A percentile compares a stretch with the other conserved stretches of the same genome.
These are phyloP conservation scores for Hippophae gyantsensis DNA, from an alignment of 306 rosid genomes.

Conservation along the genomic window DNA sequence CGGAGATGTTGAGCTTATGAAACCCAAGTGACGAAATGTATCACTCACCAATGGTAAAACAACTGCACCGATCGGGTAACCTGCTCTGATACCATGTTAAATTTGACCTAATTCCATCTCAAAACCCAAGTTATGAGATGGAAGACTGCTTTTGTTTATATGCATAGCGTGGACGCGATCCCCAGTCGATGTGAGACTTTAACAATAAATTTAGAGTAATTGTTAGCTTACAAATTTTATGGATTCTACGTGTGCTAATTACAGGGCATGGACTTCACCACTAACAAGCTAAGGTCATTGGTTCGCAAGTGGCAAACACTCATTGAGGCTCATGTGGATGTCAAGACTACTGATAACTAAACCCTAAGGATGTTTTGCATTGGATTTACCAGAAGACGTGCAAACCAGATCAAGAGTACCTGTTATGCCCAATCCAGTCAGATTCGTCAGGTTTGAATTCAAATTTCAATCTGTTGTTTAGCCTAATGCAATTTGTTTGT, in stretches of 20 bases:
- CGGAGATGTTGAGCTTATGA: too few species aligned
- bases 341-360: conserved; percentile 75
- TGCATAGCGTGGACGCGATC: too few species aligned
- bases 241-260: not conserved
- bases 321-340: conserved; percentile 74
- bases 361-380: conserved; percentile 73
- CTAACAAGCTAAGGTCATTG: conserved; percentile 73
- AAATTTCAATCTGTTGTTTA: not conserved
- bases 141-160: too few species aligned
- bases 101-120: too few species aligned
- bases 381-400: conserved; percentile 60
- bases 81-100: too few species aligned
- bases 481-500: not conserved
- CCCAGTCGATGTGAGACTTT: too few species aligned
- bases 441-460: conserved; percentile 46
- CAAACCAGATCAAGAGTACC: conserved; percentile 71
- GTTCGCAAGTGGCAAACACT: conserved; percentile 75
- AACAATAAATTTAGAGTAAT: not conserved
- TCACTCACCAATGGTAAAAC: too few species aligned
- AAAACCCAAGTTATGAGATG: too few species aligned
- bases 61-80: too few species aligned
- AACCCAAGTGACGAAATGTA: too few species aligned
- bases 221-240: too few species aligned
- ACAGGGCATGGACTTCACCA: conserved; percentile 68
- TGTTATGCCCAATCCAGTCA: conserved; percentile 80